Evolutionary conservation across 192 early-diverging fungal genomes (phyloP), one percentile per base, ranked within the genome.

Genomic region (Mortierella hygrophila): DNA sequence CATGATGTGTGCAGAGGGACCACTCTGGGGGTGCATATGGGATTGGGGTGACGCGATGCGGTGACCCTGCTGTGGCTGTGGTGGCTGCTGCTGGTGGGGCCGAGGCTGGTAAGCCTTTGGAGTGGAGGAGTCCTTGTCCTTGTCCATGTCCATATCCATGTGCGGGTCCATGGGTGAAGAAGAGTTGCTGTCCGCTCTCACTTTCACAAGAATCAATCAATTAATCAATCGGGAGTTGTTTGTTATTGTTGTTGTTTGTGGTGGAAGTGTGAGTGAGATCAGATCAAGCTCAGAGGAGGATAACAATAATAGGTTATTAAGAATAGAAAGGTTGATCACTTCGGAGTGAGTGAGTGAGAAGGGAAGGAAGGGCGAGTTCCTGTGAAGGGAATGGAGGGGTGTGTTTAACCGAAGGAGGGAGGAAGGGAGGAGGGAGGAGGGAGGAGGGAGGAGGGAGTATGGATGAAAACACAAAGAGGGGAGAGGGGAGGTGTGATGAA

Each of bases 41-140:
- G 63, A 20, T 47, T 81, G 79, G 23, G 79, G 73, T 26, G 79
- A 75, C 63, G 82, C 35, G 76, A 74, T 72, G 76, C 47, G 72
- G 47, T 78, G 75, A 26, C 37, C 41, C 23, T 47, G 68, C 15
- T 21, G 68, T 32, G 44, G 47, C 52, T 74, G 80, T 23, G 54
- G 79, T 55, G 75, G 74, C 41, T 57, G 70, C 6, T 26, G 57
- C n/a, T 52, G 32, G 35, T 38, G 32, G 32, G 79, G 72, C 29
- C 29, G 32, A 49, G 57, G 68, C 69, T 74, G 73, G 73, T 74
- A 74, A 32, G 9, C 49, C 75, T 63, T 76, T 46, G 52, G 23
- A 6, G 71, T 42, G 29, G 42, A 38, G 26, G 68, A 11, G 47
- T 80, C 73, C 73, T 54, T 74, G 52, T 70, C 68, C 68, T 70